These are phyloP conservation scores for Clarireedia hainanense DNA, from an alignment of 2,329 filamentous ascomycete species.

Conservation along the genomic window DNA sequence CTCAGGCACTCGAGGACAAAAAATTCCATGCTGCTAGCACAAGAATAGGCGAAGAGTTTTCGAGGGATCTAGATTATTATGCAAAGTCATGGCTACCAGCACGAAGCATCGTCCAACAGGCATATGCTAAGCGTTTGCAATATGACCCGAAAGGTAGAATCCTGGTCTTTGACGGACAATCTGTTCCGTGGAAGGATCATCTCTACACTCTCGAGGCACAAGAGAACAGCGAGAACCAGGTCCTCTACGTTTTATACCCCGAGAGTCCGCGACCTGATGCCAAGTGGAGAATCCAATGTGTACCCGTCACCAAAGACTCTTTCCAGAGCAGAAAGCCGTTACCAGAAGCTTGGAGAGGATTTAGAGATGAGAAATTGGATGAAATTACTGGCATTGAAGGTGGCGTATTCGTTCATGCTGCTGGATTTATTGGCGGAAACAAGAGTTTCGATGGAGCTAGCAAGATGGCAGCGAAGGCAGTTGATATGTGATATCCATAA, in stretches of 20 bases:
- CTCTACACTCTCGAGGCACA: conserved; percentile 78
- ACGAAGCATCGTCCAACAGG: conserved; percentile 65
- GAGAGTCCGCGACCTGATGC: conserved; percentile 67
- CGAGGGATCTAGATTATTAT: conserved; percentile 70
- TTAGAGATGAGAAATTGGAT: conserved; percentile 79
- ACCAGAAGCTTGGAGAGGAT: conserved; percentile 85
- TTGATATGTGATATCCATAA: conserved; percentile 33
- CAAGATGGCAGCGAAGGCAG: conserved; percentile 74
- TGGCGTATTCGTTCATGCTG: conserved; percentile 87
- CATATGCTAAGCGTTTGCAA: conserved; percentile 61
- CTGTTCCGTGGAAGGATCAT: conserved; percentile 94
- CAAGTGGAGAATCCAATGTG: conserved; percentile 91
- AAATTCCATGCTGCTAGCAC: conserved; percentile 70
- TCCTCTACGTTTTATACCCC: conserved; percentile 85
- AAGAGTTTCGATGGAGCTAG: conserved; percentile 82
- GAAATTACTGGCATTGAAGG: conserved; percentile 60
- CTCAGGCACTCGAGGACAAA: conserved; percentile 70
- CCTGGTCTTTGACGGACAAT: conserved; percentile 67
- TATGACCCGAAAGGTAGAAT: conserved; percentile 70
- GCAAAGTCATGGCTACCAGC: conserved; percentile 78
- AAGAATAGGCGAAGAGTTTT: conserved; percentile 86
- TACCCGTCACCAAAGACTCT: conserved; percentile 75
- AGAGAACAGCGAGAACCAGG: conserved; percentile 43
- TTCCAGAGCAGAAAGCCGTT: conserved; percentile 90
- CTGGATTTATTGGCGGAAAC: conserved; percentile 94